Evolutionary conservation across 2,329 filamentous ascomycete species (phyloP).

Genomic region (Fusarium chaquense): DNA sequence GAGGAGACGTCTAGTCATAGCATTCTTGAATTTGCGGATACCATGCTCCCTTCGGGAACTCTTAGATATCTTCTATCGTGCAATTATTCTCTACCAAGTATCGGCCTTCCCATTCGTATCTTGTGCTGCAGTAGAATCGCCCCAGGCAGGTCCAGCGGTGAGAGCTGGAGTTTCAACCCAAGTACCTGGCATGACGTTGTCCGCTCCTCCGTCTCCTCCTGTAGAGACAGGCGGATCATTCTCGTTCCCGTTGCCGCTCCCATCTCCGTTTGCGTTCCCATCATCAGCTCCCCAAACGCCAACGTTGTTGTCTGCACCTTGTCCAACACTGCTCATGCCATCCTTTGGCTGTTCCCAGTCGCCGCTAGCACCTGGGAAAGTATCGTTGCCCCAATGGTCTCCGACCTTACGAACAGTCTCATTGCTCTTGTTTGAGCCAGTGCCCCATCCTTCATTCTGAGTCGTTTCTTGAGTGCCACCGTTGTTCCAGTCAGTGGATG

Average conservation of each 20-base stretch:
- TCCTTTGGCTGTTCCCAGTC: constrained; percentile 15
- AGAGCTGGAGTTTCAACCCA: constrained; percentile 41
- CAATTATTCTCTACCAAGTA: constrained; percentile 27
- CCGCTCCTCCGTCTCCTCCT: constrained; percentile 11
- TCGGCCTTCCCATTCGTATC: constrained; percentile 47
- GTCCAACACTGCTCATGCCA: constrained; percentile 20
- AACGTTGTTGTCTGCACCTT: constrained; percentile 34
- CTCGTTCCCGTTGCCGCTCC: neutral
- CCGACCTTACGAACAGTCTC: constrained; percentile 29
- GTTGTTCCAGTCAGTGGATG: constrained; percentile 14
- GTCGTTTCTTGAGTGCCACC: constrained; percentile 4
- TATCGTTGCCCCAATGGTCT: constrained; percentile 42
- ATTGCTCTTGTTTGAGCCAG: constrained; percentile 38
- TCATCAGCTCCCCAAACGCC: constrained; percentile 22
- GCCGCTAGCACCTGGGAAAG: constrained; percentile 13
- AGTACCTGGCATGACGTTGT: constrained; percentile 52
- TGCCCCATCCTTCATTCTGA: constrained; percentile 12
- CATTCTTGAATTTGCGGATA: constrained; percentile 40
- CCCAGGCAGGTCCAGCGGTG: constrained; percentile 43
- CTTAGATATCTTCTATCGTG: constrained; percentile 24
- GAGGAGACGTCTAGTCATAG: constrained; percentile 25
- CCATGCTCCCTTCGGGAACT: constrained; percentile 24
- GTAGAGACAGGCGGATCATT: constrained; percentile 4
- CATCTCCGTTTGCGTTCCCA: neutral
- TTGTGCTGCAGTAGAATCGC: constrained; percentile 49